These are phyloP conservation scores for Litchi chinensis DNA, from an alignment of 345 rosid genomes.

Conservation along the genomic window DNA sequence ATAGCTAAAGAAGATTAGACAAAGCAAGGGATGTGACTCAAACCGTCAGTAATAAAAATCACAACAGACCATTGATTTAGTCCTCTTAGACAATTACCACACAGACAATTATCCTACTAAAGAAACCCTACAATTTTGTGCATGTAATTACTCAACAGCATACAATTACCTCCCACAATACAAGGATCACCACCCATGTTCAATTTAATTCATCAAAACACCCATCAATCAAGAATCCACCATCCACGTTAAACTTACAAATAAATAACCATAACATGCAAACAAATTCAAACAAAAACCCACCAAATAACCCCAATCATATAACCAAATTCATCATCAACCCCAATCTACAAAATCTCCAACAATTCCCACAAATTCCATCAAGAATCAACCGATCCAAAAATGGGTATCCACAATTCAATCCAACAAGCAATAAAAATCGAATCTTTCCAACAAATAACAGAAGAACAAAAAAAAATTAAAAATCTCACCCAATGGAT, in stretches of 20 bases:
- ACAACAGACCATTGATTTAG: no score
- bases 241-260: neutral
- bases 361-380: neutral
- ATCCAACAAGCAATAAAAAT: neutral
- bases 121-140: no score
- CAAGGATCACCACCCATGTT: no score
- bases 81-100: no score
- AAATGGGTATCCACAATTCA: neutral
- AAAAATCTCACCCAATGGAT: constrained; percentile 60
- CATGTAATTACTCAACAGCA: neutral
- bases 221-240: neutral
- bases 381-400: neutral
- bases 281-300: neutral
- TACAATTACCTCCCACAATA: neutral
- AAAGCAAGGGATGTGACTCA: no score
- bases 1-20: no score
- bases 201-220: no score
- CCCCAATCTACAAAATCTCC: no score
- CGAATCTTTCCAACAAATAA: neutral
- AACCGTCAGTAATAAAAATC: no score
- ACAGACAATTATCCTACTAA: no score
- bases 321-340: neutral
- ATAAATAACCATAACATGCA: no score
- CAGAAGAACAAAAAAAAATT: neutral
- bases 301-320: neutral